Conservation (phyloP, 192 early-diverging fungal species). For the Coemansia sp. region DNA sequence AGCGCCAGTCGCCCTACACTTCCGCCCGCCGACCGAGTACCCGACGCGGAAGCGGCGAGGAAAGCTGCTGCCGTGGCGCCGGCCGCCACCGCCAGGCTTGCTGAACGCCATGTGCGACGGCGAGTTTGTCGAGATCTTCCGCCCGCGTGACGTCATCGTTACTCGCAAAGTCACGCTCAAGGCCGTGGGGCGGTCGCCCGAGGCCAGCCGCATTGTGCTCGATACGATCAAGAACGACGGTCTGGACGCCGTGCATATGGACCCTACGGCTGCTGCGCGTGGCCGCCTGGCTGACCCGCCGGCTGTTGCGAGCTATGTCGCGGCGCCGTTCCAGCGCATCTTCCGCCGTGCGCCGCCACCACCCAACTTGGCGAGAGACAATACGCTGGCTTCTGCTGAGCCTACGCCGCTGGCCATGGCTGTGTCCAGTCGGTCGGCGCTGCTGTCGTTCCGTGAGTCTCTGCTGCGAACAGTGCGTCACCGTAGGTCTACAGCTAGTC, state of each 20-base stretch:
- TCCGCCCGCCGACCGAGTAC: conserved; percentile 57
- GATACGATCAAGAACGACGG: conserved; percentile 60
- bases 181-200: conserved; percentile 62
- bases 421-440: conserved; percentile 8
- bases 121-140: conserved; percentile 74
- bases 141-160: conserved; percentile 63
- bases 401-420: neutral
- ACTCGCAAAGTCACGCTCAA: conserved; percentile 69
- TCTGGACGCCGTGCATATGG: conserved; percentile 56
- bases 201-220: conserved; percentile 61
- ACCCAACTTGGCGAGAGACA: neutral
- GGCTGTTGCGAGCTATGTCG: conserved; percentile 42
- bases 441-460: conserved; percentile 7
- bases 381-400: neutral
- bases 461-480: conserved; percentile 2
- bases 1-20: conserved; percentile 61
- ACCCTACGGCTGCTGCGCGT: conserved; percentile 43
- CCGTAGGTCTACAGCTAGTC: neutral
- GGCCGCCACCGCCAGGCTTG: conserved; percentile 53
- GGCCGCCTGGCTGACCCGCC: conserved; percentile 23
- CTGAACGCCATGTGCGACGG: conserved; percentile 79
- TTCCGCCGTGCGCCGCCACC: conserved; percentile 16
- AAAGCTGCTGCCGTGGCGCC: conserved; percentile 34
- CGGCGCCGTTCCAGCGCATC: conserved; percentile 54
- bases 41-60: conserved; percentile 25